Evolutionary conservation across 495 filamentous ascomycete species (phyloP).

Genomic region (Tuber brumale): DNA sequence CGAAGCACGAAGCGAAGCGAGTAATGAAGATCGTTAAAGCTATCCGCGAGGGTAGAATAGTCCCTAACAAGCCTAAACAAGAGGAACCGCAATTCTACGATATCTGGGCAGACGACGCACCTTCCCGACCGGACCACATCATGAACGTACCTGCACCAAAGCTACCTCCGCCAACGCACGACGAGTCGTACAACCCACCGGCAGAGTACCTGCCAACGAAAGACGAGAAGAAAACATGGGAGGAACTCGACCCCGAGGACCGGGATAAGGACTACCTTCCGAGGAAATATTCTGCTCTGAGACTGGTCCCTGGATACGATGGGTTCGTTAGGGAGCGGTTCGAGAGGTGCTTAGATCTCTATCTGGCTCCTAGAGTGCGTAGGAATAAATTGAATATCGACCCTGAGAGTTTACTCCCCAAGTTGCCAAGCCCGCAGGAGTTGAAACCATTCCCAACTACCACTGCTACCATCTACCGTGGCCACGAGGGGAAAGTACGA

Average conservation of each 20-base stretch:
- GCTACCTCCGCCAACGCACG: constrained; percentile 85
- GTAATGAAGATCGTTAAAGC: constrained; percentile 98
- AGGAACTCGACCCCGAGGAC: constrained; percentile 81
- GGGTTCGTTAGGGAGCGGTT: constrained; percentile 90
- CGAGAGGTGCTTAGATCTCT: constrained; percentile 89
- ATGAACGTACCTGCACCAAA: constrained; percentile 98
- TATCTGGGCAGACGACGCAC: constrained; percentile 84
- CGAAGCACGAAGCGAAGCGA: constrained; percentile 95
- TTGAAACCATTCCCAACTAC: constrained; percentile 87
- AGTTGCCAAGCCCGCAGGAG: constrained; percentile 89
- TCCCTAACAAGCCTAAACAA: constrained; percentile 77
- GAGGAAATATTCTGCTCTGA: constrained; percentile 68
- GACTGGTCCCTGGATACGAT: constrained; percentile 89
- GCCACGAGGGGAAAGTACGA: constrained; percentile 83
- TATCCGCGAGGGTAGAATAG: constrained; percentile 86
- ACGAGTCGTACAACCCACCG: constrained; percentile 94
- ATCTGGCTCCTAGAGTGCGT: constrained; percentile 84
- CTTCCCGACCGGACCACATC: constrained; percentile 66
- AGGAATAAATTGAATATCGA: constrained; percentile 95
- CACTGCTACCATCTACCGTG: constrained; percentile 72
- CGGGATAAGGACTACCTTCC: constrained; percentile 83
- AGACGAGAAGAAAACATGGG: constrained; percentile 81
- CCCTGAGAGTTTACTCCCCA: constrained; percentile 88
- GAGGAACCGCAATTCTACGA: constrained; percentile 68
- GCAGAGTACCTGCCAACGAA: constrained; percentile 84